Base-by-base conservation (phyloP, 495 filamentous ascomycete genomes). In the Filosporella fistucella region DNA sequence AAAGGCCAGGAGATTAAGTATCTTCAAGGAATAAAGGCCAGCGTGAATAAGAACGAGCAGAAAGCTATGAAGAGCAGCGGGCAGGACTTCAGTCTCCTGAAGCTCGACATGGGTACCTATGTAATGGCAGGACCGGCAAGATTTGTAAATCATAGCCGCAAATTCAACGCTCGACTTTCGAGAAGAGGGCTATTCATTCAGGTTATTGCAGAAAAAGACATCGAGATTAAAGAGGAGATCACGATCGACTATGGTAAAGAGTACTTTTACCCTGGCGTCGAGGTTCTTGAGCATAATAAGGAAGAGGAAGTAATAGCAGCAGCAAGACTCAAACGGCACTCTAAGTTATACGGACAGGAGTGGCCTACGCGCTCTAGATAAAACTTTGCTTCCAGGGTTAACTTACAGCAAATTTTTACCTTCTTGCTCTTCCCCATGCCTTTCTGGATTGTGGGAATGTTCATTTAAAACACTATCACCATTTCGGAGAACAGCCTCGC, bases 11-110 rank as follows among this genome's bases (percentile, higher is more conserved):
- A 42, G 21, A 42, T 42, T 5, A 42, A 28, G n/a, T 45, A 45
- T 45, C 42, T 45, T 45, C 33, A 21, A 4, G 16, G 26, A 20
- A 45, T 33, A 23, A 13, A 16, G 42, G 42, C 25, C 22, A 45
- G 30, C 42, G 18, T 45, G 18, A 45, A 3, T 20, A 16, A 4
- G 13, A 16, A 17, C 13, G 16, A 45, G 21, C 25, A 30, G 16
- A 11, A 5, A 4, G 10, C 22, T 28, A 25, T 45, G 30, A 34
- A 32, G 17, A n/a, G 12, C 22, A 45, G 16, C 17, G 21, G 42
- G 1, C 10, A 32, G n/a, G 10, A 2, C 42, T 45, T 45, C 16
- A 45, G 26, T 22, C 30, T 45, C 33, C 11, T 45, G 33, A 18
- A 2, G 26, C 25, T 32, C 16, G 28, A 34, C 20, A 33, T 22